Evolutionary conservation across 2,329 filamentous ascomycete species (phyloP).

Genomic region (Diplodia seriata): DNA sequence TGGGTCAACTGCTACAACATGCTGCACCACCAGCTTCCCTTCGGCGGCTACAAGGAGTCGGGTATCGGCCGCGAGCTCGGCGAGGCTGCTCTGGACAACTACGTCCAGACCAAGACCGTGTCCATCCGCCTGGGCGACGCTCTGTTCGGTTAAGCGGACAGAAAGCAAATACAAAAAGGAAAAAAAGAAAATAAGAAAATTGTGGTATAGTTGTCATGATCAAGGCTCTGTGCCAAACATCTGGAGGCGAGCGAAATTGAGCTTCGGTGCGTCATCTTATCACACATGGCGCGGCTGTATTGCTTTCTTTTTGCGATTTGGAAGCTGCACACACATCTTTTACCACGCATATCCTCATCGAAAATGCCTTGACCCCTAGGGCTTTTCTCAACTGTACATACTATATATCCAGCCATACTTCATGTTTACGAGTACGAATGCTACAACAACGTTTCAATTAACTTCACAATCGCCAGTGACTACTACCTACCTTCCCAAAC

Average conservation of each 20-base stretch:
- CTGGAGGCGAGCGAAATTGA: slow-evolving; percentile 1
- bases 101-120: slow-evolving; percentile 53
- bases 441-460: neutral
- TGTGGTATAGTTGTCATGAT: neutral
- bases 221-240: neutral
- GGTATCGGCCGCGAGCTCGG: slow-evolving; percentile 59
- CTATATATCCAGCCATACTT: slow-evolving; percentile 4
- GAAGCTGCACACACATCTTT: too few relatives aligned
- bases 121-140: slow-evolving; percentile 58
- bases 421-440: neutral
- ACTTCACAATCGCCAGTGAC: too few relatives aligned
- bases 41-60: slow-evolving; percentile 59
- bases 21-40: slow-evolving; percentile 69
- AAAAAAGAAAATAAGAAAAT: neutral
- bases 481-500: neutral
- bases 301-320: slow-evolving; percentile 5
- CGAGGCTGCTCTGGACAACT: slow-evolving; percentile 59
- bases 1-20: slow-evolving; percentile 77
- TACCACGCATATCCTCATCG: neutral
- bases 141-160: slow-evolving; percentile 45
- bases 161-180: neutral
- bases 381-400: slow-evolving; percentile 9
- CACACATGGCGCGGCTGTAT: neutral
- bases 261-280: neutral
- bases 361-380: neutral